These are phyloP conservation scores for Nakazawaea ishiwadae DNA, from an alignment of 805 yeast genomes.

Conservation along the genomic window DNA sequence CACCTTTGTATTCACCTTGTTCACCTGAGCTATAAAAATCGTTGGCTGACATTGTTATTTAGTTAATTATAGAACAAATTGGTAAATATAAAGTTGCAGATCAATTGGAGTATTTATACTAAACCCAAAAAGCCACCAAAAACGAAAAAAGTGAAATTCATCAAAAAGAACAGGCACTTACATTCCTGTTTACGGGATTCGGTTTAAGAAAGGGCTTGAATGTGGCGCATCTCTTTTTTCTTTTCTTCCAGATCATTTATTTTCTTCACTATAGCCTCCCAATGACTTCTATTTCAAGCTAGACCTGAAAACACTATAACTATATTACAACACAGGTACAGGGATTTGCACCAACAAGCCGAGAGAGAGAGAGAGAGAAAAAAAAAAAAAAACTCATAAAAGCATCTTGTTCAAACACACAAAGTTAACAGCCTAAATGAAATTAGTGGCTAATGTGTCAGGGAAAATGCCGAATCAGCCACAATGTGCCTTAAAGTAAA, in stretches of 20 bases:
- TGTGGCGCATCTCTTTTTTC: too few relatives aligned
- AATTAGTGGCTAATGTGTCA: neutral
- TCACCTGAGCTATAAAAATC: constrained; percentile 46
- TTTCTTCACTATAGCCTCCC: too few relatives aligned
- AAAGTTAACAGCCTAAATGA: too few relatives aligned
- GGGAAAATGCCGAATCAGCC: neutral
- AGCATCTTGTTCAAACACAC: too few relatives aligned
- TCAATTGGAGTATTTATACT: neutral
- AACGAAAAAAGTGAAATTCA: neutral
- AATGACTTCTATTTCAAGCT: too few relatives aligned
- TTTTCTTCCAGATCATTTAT: too few relatives aligned
- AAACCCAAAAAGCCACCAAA: neutral
- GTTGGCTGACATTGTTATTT: constrained; percentile 46
- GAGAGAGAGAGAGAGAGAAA: too few relatives aligned
- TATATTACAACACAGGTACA: too few relatives aligned
- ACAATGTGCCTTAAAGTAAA: neutral
- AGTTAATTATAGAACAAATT: neutral
- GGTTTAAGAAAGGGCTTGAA: neutral
- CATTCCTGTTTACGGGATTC: neutral
- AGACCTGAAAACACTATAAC: too few relatives aligned
- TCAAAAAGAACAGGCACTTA: neutral
- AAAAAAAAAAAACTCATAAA: too few relatives aligned
- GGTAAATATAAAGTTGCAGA: neutral
- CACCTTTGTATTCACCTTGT: constrained; percentile 29
- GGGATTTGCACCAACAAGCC: too few relatives aligned